Evolutionary conservation across 495 filamentous ascomycete genomes (phyloP), one percentile per base, ranked within the genome.

Genomic region (Achaetomiella virescens): DNA sequence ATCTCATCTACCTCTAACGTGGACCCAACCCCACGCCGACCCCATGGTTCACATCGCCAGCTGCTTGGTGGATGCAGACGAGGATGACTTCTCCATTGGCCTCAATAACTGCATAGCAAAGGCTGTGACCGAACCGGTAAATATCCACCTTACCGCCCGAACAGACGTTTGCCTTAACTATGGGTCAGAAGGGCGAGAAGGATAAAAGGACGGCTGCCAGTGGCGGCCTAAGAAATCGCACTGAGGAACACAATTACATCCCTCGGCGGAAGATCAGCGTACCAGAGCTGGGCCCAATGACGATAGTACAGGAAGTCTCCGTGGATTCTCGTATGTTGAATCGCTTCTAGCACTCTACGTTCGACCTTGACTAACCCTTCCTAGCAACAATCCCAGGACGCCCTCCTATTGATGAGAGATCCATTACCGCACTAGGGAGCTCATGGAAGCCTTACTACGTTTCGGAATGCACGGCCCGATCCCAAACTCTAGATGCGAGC

Each of bases 381-480:
- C 55, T 43, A 90, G 86, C 86, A 58, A 89, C 86, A 22, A 86
- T 90, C 54, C 86, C 86, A 35, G 86, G 84, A 27, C 79, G 83
- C 29, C 83, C 81, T 48, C 77, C 84, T 15, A 64, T 85, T 27
- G 82, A 86, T 66, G 83, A 86, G 68, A 75, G 85, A 59, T 86
- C 84, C 35, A 81, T 78, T 56, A 86, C 82, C 66, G 81, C 83
- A 36, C 84, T 84, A 25, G 80, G 74, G 31, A 66, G 63, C 49
- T 71, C 68, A 41, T 79, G 77, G 76, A 73, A 75, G 43, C 67
- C 72, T 36, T 70, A 73, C 50, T 66, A 72, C 7, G 65, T 77
- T 29, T 67, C 63, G 9, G 77, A 81, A 37, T 57, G 49, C 52
- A 65, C 70, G 56, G 43, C 61, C 0, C 51, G 64, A 43, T 48